Conservation (phyloP, 495 filamentous ascomycete genomes). For the Penicillium samsonianum region DNA sequence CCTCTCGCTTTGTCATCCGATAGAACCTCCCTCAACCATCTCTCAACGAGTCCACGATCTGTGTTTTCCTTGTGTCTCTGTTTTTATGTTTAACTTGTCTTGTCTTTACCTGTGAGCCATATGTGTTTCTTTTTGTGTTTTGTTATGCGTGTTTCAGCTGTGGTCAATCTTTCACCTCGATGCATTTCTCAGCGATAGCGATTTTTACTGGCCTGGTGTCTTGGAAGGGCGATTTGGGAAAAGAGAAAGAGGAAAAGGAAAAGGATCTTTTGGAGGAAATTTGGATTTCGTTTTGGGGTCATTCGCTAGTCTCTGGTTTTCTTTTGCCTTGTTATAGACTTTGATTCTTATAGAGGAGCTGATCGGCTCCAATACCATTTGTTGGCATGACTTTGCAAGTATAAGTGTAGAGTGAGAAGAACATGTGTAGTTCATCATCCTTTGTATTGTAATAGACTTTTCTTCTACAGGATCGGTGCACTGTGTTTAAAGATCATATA, state of each 20-base stretch:
- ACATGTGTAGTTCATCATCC: neutral
- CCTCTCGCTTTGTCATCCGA: slow-evolving; percentile 14
- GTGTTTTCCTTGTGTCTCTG: slow-evolving; percentile 14
- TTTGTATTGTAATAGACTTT: neutral
- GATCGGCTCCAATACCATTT: slow-evolving; percentile 8
- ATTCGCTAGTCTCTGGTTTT: slow-evolving; percentile 25
- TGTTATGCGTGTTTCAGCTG: slow-evolving; percentile 7
- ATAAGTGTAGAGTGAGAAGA: neutral
- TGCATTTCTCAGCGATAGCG: slow-evolving; percentile 48
- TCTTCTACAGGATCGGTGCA: neutral
- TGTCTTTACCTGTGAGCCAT: slow-evolving; percentile 17
- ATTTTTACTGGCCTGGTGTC: slow-evolving; percentile 28
- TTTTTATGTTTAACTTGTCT: slow-evolving; percentile 13
- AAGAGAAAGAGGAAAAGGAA: slow-evolving; percentile 27
- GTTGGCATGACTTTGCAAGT: neutral
- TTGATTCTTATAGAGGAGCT: slow-evolving; percentile 13
- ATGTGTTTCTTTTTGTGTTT: slow-evolving; percentile 4
- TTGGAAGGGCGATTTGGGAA: slow-evolving; percentile 25
- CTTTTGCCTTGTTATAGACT: slow-evolving; percentile 18
- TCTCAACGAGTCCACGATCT: slow-evolving; percentile 21
- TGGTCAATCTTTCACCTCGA: slow-evolving; percentile 27
- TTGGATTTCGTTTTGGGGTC: slow-evolving; percentile 16
- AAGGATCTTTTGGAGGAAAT: slow-evolving; percentile 16
- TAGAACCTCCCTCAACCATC: slow-evolving; percentile 13
- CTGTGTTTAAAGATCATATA: no score